Evolutionary conservation across 1,139 yeast species (phyloP).

Genomic region (Yamadazyma taylorii): DNA sequence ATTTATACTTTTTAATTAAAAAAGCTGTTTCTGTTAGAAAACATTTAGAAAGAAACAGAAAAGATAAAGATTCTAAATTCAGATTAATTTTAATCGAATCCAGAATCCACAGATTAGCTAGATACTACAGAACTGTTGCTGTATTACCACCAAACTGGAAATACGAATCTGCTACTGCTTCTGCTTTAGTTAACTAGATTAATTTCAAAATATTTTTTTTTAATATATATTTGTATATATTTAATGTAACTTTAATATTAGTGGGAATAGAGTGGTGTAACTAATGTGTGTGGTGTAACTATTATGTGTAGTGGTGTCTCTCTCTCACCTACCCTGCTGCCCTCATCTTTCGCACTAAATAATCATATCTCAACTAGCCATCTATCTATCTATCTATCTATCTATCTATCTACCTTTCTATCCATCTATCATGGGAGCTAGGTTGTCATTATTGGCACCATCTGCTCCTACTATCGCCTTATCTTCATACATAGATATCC

Average conservation of each 20-base stretch:
- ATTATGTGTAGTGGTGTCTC: too few species aligned
- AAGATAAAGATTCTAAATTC: constrained; percentile 99
- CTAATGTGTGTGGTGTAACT: too few species aligned
- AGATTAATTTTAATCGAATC: constrained; percentile 99
- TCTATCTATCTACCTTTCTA: too few species aligned
- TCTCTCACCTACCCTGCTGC: too few species aligned
- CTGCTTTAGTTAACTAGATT: constrained; percentile 95
- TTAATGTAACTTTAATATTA: constrained; percentile 3
- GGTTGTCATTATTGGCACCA: constrained; percentile 81
- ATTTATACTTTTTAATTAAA: constrained; percentile 97
- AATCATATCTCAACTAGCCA: too few species aligned
- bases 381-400: too few species aligned
- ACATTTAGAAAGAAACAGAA: constrained; percentile 99
- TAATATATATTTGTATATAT: constrained; percentile 1
- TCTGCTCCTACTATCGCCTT: constrained; percentile 90
- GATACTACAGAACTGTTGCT: constrained; percentile 99
- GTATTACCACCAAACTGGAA: constrained; percentile 99
- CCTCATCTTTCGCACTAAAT: too few species aligned
- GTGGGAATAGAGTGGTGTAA: too few species aligned
- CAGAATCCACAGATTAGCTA: constrained; percentile 99
- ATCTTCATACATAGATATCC: constrained; percentile 82
- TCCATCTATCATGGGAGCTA: constrained; percentile 98
- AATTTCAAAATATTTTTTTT: constrained; percentile 2
- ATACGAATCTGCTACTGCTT: constrained; percentile 99
- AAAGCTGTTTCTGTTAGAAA: constrained; percentile 99